Conservation (phyloP, 1,139 yeast species). For the Neolecta irregularis region DNA sequence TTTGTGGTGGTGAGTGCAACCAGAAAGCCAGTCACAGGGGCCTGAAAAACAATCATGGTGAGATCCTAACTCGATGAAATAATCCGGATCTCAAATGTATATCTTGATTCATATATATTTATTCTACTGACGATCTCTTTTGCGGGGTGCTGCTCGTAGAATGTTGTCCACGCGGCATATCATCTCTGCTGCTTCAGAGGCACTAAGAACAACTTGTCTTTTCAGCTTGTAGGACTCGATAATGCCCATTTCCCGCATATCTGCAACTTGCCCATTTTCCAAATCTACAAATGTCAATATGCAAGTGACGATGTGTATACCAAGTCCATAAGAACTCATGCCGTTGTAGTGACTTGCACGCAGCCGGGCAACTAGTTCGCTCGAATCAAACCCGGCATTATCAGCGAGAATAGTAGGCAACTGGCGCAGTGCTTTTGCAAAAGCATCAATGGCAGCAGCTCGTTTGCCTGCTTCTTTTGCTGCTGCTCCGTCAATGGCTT, state of each 20-base stretch:
- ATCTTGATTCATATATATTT: too few species aligned
- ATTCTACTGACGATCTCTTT: conserved; percentile 25
- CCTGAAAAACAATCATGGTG: too few species aligned
- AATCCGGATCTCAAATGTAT: too few species aligned
- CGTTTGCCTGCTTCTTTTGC: conserved; percentile 89
- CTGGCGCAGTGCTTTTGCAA: conserved; percentile 86
- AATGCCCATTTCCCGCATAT: conserved; percentile 86
- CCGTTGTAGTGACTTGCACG: conserved; percentile 91
- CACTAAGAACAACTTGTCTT: conserved; percentile 88
- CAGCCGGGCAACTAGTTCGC: conserved; percentile 78
- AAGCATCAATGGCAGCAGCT: conserved; percentile 85
- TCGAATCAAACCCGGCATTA: conserved; percentile 91
- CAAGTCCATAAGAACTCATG: conserved; percentile 75
- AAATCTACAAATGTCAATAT: too few species aligned
- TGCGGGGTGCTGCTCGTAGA: conserved; percentile 91
- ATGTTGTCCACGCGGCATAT: conserved; percentile 88
- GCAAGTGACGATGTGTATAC: too few species aligned
- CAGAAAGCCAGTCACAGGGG: too few species aligned
- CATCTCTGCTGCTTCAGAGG: conserved; percentile 95
- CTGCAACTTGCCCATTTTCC: conserved; percentile 68
- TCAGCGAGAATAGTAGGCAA: conserved; percentile 91
- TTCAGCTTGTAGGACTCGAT: conserved; percentile 86
- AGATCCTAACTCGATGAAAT: too few species aligned
- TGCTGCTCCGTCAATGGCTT: conserved; percentile 90
- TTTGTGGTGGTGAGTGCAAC: too few species aligned